Evolutionary conservation across 1,284 basidiomycete species (phyloP).

Genomic region (Cystobasidium sp.): DNA sequence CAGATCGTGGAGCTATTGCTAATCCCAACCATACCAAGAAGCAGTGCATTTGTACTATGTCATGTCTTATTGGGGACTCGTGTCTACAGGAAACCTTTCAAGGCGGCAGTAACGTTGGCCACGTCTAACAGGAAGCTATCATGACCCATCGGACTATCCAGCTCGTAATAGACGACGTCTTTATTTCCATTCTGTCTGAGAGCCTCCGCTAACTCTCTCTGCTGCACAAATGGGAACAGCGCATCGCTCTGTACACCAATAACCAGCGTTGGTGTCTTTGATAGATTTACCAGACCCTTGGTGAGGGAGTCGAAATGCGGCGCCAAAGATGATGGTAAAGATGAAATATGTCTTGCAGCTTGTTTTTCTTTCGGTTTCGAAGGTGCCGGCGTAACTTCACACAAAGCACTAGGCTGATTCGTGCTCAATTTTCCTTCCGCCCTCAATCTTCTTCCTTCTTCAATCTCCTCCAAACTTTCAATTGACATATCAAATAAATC

Average conservation of each 20-base stretch:
- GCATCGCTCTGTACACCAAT: slow-evolving; percentile 97
- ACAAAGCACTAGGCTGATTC: slow-evolving; percentile 51
- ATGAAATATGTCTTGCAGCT: slow-evolving; percentile 60
- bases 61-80: background rate
- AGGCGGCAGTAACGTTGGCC: slow-evolving; percentile 75
- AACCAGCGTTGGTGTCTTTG: slow-evolving; percentile 78
- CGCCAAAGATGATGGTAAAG: slow-evolving; percentile 61
- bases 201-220: slow-evolving; percentile 91
- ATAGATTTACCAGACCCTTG: slow-evolving; percentile 76
- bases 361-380: slow-evolving; percentile 65
- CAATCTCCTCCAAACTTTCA: slow-evolving; percentile 72
- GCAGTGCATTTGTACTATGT: too few species aligned
- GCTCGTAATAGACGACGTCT: slow-evolving; percentile 91
- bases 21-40: too few species aligned
- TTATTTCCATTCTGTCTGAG: slow-evolving; percentile 85
- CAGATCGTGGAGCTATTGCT: too few species aligned
- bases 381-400: slow-evolving; percentile 3
- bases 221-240: slow-evolving; percentile 95
- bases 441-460: slow-evolving; percentile 46
- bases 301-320: slow-evolving; percentile 81
- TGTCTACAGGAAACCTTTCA: slow-evolving; percentile 69
- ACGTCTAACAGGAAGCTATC: slow-evolving; percentile 89
- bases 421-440: slow-evolving; percentile 49
- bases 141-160: slow-evolving; percentile 93
- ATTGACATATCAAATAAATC: slow-evolving; percentile 96